Percentiles rank a stretch among this genome's conserved stretches.
Evolutionary conservation across 257 asterid genomes (phyloP).

Genomic region (Fraxinus anomala): DNA sequence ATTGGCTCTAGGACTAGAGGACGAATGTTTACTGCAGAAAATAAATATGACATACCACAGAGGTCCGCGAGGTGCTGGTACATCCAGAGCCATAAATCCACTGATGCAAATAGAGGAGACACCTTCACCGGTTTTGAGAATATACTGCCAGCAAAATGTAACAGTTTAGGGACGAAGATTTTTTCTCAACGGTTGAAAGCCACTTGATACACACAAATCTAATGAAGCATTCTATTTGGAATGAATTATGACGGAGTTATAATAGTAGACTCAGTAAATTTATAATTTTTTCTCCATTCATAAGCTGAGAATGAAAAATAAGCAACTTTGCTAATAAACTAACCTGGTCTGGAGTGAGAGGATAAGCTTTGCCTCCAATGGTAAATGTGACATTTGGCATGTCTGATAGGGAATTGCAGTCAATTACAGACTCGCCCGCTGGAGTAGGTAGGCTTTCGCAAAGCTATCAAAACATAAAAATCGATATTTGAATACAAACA

Average conservation of each 20-base stretch:
- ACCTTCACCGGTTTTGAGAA: slow-evolving; percentile 76
- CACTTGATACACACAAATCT: background rate
- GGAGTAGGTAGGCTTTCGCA: slow-evolving; percentile 71
- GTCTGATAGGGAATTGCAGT: slow-evolving; percentile 38
- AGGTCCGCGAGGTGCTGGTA: slow-evolving; percentile 89
- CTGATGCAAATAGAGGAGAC: slow-evolving; percentile 66
- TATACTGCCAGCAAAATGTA: slow-evolving; percentile 52
- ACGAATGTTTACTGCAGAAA: background rate
- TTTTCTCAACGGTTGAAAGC: slow-evolving; percentile 4
- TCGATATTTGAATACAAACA: background rate
- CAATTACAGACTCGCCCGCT: slow-evolving; percentile 46
- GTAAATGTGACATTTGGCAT: slow-evolving; percentile 49
- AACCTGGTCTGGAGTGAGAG: slow-evolving; percentile 57
- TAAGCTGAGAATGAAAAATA: background rate
- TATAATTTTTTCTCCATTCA: background rate
- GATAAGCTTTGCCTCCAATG: slow-evolving; percentile 34
- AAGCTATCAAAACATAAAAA: slow-evolving; percentile 52
- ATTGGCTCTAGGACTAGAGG: background rate
- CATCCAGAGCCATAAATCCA: slow-evolving; percentile 88
- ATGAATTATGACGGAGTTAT: background rate
- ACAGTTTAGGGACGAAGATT: background rate
- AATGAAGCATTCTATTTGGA: background rate
- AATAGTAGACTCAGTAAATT: no score
- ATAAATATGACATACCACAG: slow-evolving; percentile 58
- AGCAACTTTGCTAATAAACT: background rate